phyloP scores from a whole-genome alignment of 2,329 filamentous ascomycete genomes.

The Epichloe uncinata region DNA sequence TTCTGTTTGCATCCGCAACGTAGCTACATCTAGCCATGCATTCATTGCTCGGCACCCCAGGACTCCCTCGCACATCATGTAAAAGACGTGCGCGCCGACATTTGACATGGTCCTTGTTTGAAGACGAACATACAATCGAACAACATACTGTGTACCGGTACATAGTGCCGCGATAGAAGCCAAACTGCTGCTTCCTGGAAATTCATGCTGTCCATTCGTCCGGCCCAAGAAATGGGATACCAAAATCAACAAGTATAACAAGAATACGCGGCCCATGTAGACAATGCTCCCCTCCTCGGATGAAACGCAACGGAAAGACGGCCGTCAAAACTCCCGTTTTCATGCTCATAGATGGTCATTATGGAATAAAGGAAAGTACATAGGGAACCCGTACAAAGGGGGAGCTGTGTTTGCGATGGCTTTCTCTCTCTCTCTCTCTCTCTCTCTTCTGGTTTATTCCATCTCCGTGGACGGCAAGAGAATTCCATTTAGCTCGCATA shows the following conservation, averaged over 20 bases:
- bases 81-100: neutral
- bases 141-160: neutral
- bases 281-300: neutral
- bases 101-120: neutral
- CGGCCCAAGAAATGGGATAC: neutral
- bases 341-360: constrained; percentile 6
- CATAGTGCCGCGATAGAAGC: neutral
- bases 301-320: neutral
- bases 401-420: neutral
- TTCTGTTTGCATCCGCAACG: too few relatives aligned
- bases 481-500: neutral
- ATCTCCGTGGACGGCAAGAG: neutral
- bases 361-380: neutral
- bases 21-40: too few relatives aligned
- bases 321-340: constrained; percentile 1
- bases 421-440: neutral
- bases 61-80: too few relatives aligned
- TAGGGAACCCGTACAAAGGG: neutral
- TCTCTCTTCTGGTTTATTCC: neutral
- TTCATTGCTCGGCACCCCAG: too few relatives aligned
- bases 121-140: neutral
- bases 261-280: too few relatives aligned
- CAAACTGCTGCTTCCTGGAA: neutral
- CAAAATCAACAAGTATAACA: neutral
- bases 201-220: neutral